Conservation (phyloP, 257 asterid genomes). For the Dorcoceras hygrometricum region DNA sequence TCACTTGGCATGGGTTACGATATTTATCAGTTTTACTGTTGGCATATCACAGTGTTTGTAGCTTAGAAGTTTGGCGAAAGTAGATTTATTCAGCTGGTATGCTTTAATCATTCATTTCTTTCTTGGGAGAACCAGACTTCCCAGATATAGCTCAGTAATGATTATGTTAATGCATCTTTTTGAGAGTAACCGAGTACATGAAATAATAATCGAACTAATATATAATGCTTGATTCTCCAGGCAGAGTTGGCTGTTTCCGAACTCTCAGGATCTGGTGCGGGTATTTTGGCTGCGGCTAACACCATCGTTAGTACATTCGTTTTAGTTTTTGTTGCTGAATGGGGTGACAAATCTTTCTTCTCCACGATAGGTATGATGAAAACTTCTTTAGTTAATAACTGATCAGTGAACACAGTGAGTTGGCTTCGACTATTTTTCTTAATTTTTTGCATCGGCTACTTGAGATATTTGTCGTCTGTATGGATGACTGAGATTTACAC, state of each 20-base stretch:
- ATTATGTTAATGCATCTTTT: neutral
- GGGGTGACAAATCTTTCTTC: constrained; percentile 98
- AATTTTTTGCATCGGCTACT: neutral
- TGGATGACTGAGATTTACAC: neutral
- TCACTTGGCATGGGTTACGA: neutral
- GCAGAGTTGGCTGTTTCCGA: constrained; percentile 93
- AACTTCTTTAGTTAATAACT: neutral
- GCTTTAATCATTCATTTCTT: too few species aligned
- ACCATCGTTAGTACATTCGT: constrained; percentile 72
- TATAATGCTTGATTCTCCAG: constrained; percentile 35
- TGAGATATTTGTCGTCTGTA: too few species aligned
- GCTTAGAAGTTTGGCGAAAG: neutral
- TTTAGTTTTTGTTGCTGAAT: constrained; percentile 94
- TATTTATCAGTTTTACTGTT: neutral
- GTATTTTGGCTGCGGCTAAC: constrained; percentile 77
- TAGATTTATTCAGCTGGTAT: neutral
- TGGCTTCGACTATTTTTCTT: neutral
- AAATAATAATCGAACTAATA: too few species aligned
- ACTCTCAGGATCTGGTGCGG: constrained; percentile 80
- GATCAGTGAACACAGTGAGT: neutral
- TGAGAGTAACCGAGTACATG: neutral
- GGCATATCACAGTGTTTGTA: neutral
- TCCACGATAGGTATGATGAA: constrained; percentile 74
- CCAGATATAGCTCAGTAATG: neutral
- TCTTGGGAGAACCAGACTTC: neutral